Evolutionary conservation across 106 monocot species (phyloP).

Genomic region (Dendrobium nobile): DNA sequence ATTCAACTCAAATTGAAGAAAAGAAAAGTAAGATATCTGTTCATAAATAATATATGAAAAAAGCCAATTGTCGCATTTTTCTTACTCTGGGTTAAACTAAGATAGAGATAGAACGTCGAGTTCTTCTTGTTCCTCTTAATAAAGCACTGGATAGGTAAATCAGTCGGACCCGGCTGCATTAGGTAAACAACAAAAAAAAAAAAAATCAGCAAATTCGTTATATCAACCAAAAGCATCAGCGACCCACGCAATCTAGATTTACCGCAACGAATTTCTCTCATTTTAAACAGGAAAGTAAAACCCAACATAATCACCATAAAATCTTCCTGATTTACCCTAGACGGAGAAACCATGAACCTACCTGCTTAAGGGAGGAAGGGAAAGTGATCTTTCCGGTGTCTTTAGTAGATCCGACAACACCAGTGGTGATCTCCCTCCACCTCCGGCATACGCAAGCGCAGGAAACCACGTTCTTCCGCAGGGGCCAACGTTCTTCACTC

Average conservation of each 20-base stretch:
- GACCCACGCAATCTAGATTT: neutral
- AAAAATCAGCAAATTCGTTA: neutral
- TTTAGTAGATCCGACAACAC: constrained; percentile 26
- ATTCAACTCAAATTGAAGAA: neutral
- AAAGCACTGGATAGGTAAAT: constrained; percentile 38
- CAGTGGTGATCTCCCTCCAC: constrained; percentile 52
- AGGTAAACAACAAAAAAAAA: neutral
- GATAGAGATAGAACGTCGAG: constrained; percentile 43
- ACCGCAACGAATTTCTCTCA: neutral
- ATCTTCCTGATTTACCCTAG: neutral
- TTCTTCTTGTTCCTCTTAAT: constrained; percentile 58
- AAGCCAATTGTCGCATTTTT: neutral
- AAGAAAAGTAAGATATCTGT: neutral
- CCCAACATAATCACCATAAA: neutral
- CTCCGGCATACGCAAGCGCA: constrained; percentile 73
- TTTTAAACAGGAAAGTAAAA: neutral
- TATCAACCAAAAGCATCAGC: neutral
- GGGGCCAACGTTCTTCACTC: constrained; percentile 64
- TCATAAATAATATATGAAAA: neutral
- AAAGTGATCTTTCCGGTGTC: constrained; percentile 65
- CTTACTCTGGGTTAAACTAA: constrained; percentile 40
- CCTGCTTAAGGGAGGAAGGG: constrained; percentile 82
- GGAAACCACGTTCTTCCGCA: constrained; percentile 57
- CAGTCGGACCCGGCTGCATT: constrained; percentile 44
- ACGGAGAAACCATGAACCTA: constrained; percentile 3